Evolutionary conservation across 441 rosid genomes (phyloP).

Genomic region (Eruca vesicaria): DNA sequence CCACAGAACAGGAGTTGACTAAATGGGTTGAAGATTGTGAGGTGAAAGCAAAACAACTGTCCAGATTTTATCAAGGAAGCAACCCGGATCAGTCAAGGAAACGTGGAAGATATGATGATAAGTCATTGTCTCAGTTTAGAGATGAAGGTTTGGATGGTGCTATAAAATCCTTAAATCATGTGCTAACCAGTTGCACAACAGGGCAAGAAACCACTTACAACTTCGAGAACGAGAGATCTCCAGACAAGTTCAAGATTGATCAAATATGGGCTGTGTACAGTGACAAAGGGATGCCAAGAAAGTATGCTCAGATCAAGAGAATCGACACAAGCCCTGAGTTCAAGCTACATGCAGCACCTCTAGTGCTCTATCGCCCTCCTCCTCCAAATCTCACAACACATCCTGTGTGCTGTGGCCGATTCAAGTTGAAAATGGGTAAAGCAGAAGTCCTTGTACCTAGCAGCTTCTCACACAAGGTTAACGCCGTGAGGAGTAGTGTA

Average conservation of each 20-base stretch:
- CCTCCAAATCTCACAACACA: constrained; percentile 2
- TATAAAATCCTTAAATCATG: background rate
- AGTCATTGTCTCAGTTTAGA: constrained; percentile 21
- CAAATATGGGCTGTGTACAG: constrained; percentile 43
- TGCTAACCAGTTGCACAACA: constrained; percentile 15
- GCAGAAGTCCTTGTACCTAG: constrained; percentile 19
- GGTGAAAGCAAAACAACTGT: constrained; percentile 24
- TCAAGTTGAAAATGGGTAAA: constrained; percentile 34
- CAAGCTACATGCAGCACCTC: constrained; percentile 38
- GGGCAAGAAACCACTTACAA: constrained; percentile 4
- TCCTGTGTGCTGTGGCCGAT: constrained; percentile 41
- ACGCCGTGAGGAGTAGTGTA: constrained; percentile 5
- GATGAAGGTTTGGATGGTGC: constrained; percentile 20
- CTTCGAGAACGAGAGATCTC: constrained; percentile 36
- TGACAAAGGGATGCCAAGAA: constrained; percentile 38
- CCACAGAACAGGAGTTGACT: background rate
- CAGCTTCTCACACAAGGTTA: constrained; percentile 37
- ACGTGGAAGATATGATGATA: background rate
- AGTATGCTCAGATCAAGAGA: constrained; percentile 41
- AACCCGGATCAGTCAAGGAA: background rate
- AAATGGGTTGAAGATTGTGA: constrained; percentile 30
- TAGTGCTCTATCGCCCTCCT: constrained; percentile 29
- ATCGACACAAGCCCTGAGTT: constrained; percentile 32
- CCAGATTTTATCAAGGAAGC: too few species aligned
- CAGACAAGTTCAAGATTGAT: constrained; percentile 38